Evolutionary conservation across 2,329 filamentous ascomycete genomes (phyloP), one percentile per base, ranked within the genome.

Genomic region (Aspergillus terreus): DNA sequence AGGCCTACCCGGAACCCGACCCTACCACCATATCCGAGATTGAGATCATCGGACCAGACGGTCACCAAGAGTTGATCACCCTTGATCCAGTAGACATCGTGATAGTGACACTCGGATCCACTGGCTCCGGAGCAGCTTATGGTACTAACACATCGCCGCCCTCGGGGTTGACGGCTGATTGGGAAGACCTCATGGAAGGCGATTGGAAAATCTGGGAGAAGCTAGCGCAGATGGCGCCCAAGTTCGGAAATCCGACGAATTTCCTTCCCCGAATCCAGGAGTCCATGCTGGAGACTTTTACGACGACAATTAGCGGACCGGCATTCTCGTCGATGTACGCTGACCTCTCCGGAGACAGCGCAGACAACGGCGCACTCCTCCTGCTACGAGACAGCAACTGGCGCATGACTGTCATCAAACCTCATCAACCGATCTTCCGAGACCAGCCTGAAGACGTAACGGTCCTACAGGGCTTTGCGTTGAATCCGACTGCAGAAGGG

Each of bases 371-470:
- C 14, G 67, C 69, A 40, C 62, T 71, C 6, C 64, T 73, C 27
- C 68, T 67, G 0, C 58, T 70, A 25, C 64, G 66, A 36, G 68
- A 73, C 49, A 71, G 66, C 51, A 64, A 61, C 23, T 76, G 73
- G 73, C 56, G 70, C 9, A 51, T 75, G 48, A 70, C 62, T 51
- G 66, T 72, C 57, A 70, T 69, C 2, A 60, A 75, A 50, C 71
- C 71, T 25, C 65, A 65, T 19, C 72, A 75, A 52, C 71, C 71
- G n/a, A 65, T 75, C 52, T 75, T 75, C 58, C 58, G 67, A 30
- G 63, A 66, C 33, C 73, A 76, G 52, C 61, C 63, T 1, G 44
- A 49, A 43, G 56, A 62, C 46, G 61, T 64, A 35, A 58, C 68
- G 38, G 69, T 74, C 15, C 60, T 74, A 46, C 72, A 71, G 67